Percentiles rank a stretch among this genome's conserved stretches.
Evolutionary conservation across 176 grass and related monocot species (phyloP).

Genomic region (Aegilops speltoides): DNA sequence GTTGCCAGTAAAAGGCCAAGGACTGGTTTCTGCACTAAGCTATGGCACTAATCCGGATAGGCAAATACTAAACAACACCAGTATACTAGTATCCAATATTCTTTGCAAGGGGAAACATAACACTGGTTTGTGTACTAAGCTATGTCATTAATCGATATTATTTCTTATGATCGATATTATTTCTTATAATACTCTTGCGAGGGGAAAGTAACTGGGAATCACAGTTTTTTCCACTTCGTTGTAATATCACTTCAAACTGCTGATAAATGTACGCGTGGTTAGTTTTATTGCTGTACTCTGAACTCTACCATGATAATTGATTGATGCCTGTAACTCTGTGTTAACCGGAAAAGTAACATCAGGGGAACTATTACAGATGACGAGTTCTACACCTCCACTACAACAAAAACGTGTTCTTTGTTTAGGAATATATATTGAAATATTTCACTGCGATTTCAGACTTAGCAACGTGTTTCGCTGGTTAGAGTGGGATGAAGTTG

Average conservation of each 20-base stretch:
- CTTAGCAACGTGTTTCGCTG: background rate
- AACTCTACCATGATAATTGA: background rate
- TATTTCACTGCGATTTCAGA: background rate
- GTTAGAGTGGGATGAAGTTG: background rate
- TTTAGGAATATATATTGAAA: background rate
- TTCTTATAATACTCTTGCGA: slow-evolving; percentile 33
- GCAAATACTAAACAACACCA: background rate
- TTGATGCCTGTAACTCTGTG: background rate
- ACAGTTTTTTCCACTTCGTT: slow-evolving; percentile 36
- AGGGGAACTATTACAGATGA: background rate
- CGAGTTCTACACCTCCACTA: background rate
- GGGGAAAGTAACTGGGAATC: background rate
- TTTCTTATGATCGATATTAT: slow-evolving; percentile 7
- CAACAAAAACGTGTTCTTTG: background rate
- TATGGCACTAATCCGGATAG: slow-evolving; percentile 67
- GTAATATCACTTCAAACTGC: slow-evolving; percentile 26
- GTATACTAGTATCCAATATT: slow-evolving; percentile 19
- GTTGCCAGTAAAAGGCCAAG: slow-evolving; percentile 58
- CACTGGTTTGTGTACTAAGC: slow-evolving; percentile 61
- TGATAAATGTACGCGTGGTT: slow-evolving; percentile 27
- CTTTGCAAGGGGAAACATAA: slow-evolving; percentile 2
- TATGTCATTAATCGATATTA: slow-evolving; percentile 53
- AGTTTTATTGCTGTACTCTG: slow-evolving; percentile 6
- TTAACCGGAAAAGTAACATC: background rate
- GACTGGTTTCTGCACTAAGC: slow-evolving; percentile 69